Base-by-base conservation (phyloP, 257 asterid genomes). In the Asclepias syriaca region DNA sequence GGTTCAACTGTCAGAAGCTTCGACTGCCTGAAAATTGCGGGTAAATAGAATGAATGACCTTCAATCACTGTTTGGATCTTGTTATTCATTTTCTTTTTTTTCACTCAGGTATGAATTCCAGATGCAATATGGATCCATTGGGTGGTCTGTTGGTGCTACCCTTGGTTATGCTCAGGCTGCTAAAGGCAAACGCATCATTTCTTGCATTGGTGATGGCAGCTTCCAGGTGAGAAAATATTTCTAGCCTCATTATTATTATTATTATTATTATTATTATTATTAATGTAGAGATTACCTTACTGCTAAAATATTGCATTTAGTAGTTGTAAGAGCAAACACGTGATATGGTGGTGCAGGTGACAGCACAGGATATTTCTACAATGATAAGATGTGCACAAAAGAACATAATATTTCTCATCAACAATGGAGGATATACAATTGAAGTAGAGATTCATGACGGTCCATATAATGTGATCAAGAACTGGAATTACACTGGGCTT, bases 401-500 rank as follows among this genome's bases (percentile, higher is more conserved):
- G 60, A 75, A 5, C 72, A 75, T 79, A 49, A 79, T 75, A 59
- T 75, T 79, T 54, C 77, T 75, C 24, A 79, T 79, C 69, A 79
- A 79, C 77, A 79, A 79, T 24, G 80, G 80, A 21, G 83, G 83
- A 22, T 79, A 79, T 65, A 75, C 83, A 43, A 79, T 79, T 18
- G 83, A 79, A 75, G 83, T 79, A 21, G 83, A 79, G 53, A 79
- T 79, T 63, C 80, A 79, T 48, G 83, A 79, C 72, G 80, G 83
- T 19, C 83, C 83, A 21, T 79, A 79, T 59, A 79, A 79, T 11
- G 83, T 79, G 43, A 79, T 79, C 60, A 79, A 79, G 72, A 79
- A 75, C 55, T 75, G 80, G 83, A 43, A 79, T 65, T 79, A 79
- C 59, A 72, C 80, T 10, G 73, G 69, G n/a, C 67, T 79, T 61